Evolutionary conservation across 2,329 filamentous ascomycete genomes (phyloP).

Genomic region (Cryphonectria japonica): DNA sequence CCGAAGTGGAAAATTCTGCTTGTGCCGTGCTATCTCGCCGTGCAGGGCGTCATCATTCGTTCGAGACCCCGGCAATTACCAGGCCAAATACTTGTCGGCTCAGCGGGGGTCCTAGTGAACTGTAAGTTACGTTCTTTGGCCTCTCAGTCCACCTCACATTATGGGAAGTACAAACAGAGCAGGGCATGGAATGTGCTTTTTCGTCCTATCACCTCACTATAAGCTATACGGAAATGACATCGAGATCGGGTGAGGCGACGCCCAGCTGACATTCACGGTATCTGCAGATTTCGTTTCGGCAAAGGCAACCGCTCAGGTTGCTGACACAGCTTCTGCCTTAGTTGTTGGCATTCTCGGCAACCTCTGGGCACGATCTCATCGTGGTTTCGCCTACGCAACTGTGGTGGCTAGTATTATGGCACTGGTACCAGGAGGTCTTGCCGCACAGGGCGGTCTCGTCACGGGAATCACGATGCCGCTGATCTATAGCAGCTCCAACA

Average conservation of each 20-base stretch:
- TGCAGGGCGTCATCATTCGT: conserved; percentile 36
- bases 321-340: conserved; percentile 26
- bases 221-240: not conserved
- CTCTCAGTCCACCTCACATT: too few species aligned
- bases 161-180: not conserved
- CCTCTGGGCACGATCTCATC: conserved; percentile 26
- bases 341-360: conserved; percentile 26
- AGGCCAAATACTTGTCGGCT: conserved; percentile 25
- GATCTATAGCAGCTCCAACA: conserved; percentile 13
- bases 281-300: conserved; percentile 25
- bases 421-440: conserved; percentile 22
- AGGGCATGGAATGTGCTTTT: too few species aligned
- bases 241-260: not conserved
- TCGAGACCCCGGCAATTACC: conserved; percentile 25
- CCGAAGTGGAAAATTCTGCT: conserved; percentile 61
- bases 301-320: conserved; percentile 25
- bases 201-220: not conserved
- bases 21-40: conserved; percentile 68
- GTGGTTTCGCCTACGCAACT: conserved; percentile 22
- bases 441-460: conserved; percentile 24
- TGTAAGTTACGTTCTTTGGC: not conserved
- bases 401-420: conserved; percentile 24
- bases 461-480: conserved; percentile 22
- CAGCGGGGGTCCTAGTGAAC: conserved; percentile 28
- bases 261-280: not conserved